Evolutionary conservation across 208 protist species (phyloP), one percentile per base, ranked within the genome.

Genomic region (Crithidia thermophila): DNA sequence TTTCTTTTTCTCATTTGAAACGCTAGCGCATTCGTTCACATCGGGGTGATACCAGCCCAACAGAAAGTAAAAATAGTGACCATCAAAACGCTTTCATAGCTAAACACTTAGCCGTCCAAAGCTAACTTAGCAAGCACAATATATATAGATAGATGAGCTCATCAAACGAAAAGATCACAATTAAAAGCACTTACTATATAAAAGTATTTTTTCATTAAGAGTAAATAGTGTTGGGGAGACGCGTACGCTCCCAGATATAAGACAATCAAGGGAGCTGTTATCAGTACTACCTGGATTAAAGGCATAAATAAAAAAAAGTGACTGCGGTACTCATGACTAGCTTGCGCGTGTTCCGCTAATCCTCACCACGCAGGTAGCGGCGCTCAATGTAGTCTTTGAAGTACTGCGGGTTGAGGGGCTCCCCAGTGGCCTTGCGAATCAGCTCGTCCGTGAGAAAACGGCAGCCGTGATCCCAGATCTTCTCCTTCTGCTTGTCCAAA

Each of bases 381-480:
- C 75, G 42, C 52, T 82, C 76, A 11, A 93, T 73, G 52, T 93
- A 87, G 50, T 76, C 64, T 13, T 84, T 74, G 67, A 91, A 90
- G 57, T 86, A 77, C 40, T 78, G 11, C n/a, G 87, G 67, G 51
- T 93, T 90, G n/a, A 97, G 65, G 3, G 46, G 20, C 67, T 92
- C 81, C 4, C 88, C 88, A 7, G 84, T 90, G 31, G 83, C 82
- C 25, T 81, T 63, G 37, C 69, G 62, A 23, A 94, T 83, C 50
- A 97, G 76, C n/a, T 91, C 86, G 27, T 93, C 75, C 9, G 81
- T 85, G 36, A 53, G 45, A 51, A 70, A 82, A 7, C 60, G 42
- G 28, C 63, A 79, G 34, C 73, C 79, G 39, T 84, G 47, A 27
- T 73, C 51, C 81, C 81, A 87, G 39, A 84, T 81, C 67, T 81